Conservation (phyloP, 306 rosid species). For the Vigna angularis region DNA sequence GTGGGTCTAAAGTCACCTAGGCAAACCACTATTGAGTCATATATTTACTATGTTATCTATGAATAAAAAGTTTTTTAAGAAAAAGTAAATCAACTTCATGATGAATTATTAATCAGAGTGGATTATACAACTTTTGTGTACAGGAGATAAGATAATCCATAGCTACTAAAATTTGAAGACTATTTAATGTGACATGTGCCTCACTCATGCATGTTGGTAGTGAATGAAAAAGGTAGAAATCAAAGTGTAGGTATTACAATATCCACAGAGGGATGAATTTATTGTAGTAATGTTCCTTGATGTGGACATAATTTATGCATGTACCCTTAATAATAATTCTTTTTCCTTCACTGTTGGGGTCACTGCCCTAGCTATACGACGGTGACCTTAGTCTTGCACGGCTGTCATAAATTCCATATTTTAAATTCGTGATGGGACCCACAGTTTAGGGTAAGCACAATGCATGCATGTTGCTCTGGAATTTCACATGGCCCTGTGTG, state of each 20-base stretch:
- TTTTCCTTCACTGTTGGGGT: not conserved
- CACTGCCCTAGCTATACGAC: not conserved
- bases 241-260: not conserved
- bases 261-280: not conserved
- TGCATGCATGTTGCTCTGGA: conserved; percentile 42
- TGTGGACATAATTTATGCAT: conserved; percentile 30
- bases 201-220: not conserved
- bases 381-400: conserved; percentile 9
- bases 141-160: no score
- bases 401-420: not conserved
- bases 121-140: no score
- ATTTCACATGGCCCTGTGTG: conserved; percentile 51
- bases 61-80: no score
- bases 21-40: no score
- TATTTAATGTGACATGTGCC: not conserved
- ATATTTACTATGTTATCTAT: no score
- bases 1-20: no score
- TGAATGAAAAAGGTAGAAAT: not conserved
- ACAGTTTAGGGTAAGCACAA: conserved; percentile 5
- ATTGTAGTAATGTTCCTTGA: not conserved
- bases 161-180: not conserved
- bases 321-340: not conserved
- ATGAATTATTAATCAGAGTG: no score
- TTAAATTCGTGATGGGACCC: conserved; percentile 28
- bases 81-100: no score